These are phyloP conservation scores for Daldinia sp. DNA, from an alignment of 2,329 filamentous ascomycete species.

Conservation along the genomic window DNA sequence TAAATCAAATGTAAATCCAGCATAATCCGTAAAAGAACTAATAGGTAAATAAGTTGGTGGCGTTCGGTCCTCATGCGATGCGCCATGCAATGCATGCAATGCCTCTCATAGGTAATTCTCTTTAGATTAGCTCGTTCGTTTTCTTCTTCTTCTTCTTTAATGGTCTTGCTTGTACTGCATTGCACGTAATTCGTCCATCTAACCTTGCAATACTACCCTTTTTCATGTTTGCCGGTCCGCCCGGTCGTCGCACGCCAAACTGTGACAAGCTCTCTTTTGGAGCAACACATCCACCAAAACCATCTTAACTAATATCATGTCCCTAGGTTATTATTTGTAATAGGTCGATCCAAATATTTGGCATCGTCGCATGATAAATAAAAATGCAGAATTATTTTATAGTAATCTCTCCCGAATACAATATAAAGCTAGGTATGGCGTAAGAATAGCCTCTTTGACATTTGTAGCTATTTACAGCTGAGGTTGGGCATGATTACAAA, in stretches of 20 bases:
- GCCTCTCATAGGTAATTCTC: constrained; percentile 25
- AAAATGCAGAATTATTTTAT: background rate
- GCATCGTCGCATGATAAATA: background rate
- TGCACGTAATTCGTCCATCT: constrained; percentile 36
- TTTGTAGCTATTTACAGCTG: background rate
- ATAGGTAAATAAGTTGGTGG: background rate
- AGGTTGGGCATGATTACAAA: constrained; percentile 41
- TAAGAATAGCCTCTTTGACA: background rate
- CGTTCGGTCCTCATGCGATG: constrained; percentile 9
- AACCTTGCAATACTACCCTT: constrained; percentile 29
- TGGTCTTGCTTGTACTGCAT: constrained; percentile 10
- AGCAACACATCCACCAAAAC: constrained; percentile 8
- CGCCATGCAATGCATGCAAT: constrained; percentile 3
- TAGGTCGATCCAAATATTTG: background rate
- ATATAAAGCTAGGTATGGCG: background rate
- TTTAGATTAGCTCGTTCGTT: constrained; percentile 20
- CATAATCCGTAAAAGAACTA: background rate
- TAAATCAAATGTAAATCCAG: background rate
- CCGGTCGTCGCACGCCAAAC: constrained; percentile 19
- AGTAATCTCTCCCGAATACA: background rate
- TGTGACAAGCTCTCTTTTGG: constrained; percentile 12
- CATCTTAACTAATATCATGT: background rate
- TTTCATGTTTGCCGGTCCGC: constrained; percentile 26
- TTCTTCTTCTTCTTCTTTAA: constrained; percentile 1
- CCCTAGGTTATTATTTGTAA: background rate